Percentiles rank a stretch among this genome's conserved stretches.
phyloP scores from a whole-genome alignment of 345 rosid genomes.

The Citrus unshiu region DNA sequence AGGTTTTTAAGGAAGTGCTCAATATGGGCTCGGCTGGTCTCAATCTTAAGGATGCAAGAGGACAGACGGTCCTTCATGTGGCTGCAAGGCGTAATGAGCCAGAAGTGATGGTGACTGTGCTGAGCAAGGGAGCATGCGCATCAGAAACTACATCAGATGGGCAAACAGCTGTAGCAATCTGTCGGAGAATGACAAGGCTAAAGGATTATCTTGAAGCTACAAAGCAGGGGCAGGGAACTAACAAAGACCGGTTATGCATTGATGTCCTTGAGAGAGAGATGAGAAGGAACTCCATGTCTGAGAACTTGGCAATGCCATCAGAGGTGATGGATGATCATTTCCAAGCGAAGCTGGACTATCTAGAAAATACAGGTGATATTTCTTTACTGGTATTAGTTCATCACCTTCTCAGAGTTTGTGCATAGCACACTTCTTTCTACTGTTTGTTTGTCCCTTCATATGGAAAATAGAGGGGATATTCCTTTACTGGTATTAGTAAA shows the following conservation, averaged over 20 bases:
- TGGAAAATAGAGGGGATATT: too few species aligned
- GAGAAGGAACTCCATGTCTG: constrained; percentile 17
- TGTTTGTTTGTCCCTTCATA: too few species aligned
- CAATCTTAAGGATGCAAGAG: constrained; percentile 34
- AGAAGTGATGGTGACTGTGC: constrained; percentile 26
- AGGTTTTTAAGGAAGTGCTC: constrained; percentile 35
- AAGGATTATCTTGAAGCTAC: constrained; percentile 35
- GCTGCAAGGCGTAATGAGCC: constrained; percentile 45
- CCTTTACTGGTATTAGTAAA: too few species aligned
- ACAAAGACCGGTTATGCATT: constrained; percentile 39
- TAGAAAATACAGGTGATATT: too few species aligned
- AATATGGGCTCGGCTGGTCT: constrained; percentile 24
- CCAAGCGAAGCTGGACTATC: too few species aligned
- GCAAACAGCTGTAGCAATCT: constrained; percentile 33
- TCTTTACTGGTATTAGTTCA: too few species aligned
- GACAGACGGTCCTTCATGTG: constrained; percentile 41
- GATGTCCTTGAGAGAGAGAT: constrained; percentile 32
- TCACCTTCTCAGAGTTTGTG: too few species aligned
- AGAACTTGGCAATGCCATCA: neutral
- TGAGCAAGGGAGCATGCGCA: constrained; percentile 31
- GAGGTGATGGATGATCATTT: too few species aligned
- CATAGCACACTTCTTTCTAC: too few species aligned
- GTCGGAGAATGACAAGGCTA: constrained; percentile 33
- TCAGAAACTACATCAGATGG: constrained; percentile 17
- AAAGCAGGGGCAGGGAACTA: constrained; percentile 28